Evolutionary conservation across 2,329 filamentous ascomycete species (phyloP), one percentile per base, ranked within the genome.

Genomic region (Lachnellula cervina): DNA sequence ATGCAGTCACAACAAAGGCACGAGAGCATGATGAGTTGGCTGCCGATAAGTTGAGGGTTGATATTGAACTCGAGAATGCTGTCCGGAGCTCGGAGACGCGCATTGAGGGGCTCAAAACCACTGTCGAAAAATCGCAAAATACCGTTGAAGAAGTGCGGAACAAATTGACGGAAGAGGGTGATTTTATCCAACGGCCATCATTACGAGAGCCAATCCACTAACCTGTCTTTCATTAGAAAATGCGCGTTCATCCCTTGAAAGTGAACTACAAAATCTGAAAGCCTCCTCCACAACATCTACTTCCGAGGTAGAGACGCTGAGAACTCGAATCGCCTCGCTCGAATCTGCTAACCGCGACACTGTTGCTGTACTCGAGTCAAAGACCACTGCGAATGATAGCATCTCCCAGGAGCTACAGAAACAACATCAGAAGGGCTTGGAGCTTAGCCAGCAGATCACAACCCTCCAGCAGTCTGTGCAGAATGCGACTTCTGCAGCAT

Each of bases 281-380:
- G 85, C 89, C 0, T 88, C 87, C 4, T 86, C 84, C 19, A 85
- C 86, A 1, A 86, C 85, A 58, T 88, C 90, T 2, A 83, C 87
- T 57, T 85, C 87, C 32, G 88, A 92, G 66, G 81, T 89, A 56
- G 86, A 89, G 65, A 83, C 84, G 2, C 79, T 99, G 14, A 87
- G 89, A 66, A 84, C 89, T 57, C 91, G 93, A 64, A 90, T 99
- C 66, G 78, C 87, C 49, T 89, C 90, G 0, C 83, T 99, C 2
- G 92, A 99, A 72, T 86, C 89, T 0, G 94, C 93, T 6, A 97
- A 96, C 69, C 87, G 94, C 59, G 93, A 97, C 61, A 93, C 91
- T 14, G 75, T 97, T 4, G 86, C 89, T 43, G 84, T 97, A 35
- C 86, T 97, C 59, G 93, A 97, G 68, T 87, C 90, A 17, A 97